A percentile compares a stretch with the other conserved stretches of the same genome.
Conservation (phyloP, 169 alveolate species). For the Plasmodium relictum region DNA sequence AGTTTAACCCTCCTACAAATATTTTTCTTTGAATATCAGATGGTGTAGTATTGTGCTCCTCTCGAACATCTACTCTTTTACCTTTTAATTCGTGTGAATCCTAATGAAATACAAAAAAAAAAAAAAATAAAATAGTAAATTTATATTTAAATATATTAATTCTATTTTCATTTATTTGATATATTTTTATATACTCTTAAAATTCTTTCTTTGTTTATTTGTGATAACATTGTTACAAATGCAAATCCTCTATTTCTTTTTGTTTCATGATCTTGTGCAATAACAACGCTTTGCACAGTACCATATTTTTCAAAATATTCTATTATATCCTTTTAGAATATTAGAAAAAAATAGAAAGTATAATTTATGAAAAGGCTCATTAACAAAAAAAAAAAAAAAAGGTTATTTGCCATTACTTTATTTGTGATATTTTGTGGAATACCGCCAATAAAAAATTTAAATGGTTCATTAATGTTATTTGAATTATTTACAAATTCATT, state of each 20-base stretch:
- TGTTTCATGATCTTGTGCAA: conserved; percentile 74
- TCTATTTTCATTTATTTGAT: not conserved
- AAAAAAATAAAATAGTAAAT: not conserved
- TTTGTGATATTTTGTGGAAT: conserved; percentile 70
- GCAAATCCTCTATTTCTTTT: conserved; percentile 76
- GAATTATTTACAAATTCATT: conserved; percentile 43
- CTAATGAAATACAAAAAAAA: conserved; percentile 14
- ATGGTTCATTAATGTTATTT: conserved; percentile 46
- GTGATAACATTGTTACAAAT: conserved; percentile 73
- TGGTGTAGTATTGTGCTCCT: conserved; percentile 67
- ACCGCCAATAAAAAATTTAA: conserved; percentile 72
- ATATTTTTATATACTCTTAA: conserved; percentile 44
- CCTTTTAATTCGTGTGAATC: conserved; percentile 66
- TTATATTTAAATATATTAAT: not conserved
- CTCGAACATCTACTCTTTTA: conserved; percentile 71
- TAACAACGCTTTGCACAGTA: conserved; percentile 58
- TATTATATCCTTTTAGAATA: conserved; percentile 16
- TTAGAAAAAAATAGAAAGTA: not conserved
- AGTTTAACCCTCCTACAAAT: conserved; percentile 64
- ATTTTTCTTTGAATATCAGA: conserved; percentile 67
- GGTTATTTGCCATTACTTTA: conserved; percentile 18
- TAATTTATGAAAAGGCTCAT: not conserved
- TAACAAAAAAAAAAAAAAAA: conserved; percentile 17
- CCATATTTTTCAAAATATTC: conserved; percentile 75
- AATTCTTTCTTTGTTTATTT: conserved; percentile 54